Conservation (phyloP, 2,329 filamentous ascomycete genomes). For the Alternaria triticina region DNA sequence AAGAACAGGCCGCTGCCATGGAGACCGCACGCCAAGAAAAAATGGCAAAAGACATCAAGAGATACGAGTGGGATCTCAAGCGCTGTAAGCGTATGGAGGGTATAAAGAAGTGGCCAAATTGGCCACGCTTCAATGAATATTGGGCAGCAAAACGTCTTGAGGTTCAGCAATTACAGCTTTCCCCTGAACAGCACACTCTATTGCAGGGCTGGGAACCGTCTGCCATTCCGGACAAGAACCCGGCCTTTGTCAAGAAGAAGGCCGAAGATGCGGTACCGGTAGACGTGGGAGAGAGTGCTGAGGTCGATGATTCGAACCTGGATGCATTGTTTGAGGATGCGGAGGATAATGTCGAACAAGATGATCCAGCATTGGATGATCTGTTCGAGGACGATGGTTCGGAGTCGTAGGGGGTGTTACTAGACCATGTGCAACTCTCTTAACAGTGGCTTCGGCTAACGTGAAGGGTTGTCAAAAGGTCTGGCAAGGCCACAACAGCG, state of each 20-base stretch:
- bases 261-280: too few relatives aligned
- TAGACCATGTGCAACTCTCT: too few relatives aligned
- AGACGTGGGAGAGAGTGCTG: not conserved
- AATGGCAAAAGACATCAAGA: not conserved
- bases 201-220: too few relatives aligned
- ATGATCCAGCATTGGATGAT: not conserved
- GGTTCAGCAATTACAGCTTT: not conserved
- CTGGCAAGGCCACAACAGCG: not conserved
- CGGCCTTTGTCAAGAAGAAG: too few relatives aligned
- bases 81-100: not conserved
- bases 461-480: not conserved
- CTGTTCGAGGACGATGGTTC: not conserved
- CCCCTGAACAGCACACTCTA: too few relatives aligned
- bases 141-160: not conserved
- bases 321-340: not conserved
- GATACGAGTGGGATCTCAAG: not conserved
- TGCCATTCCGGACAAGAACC: too few relatives aligned
- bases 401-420: too few relatives aligned
- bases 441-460: too few relatives aligned
- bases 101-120: not conserved
- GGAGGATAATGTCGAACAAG: not conserved
- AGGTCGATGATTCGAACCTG: not conserved
- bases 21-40: not conserved
- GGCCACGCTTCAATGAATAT: not conserved
- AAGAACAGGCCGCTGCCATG: not conserved